Base-by-base conservation (phyloP, 306 rosid species). In the Lathyrus oleraceus region DNA sequence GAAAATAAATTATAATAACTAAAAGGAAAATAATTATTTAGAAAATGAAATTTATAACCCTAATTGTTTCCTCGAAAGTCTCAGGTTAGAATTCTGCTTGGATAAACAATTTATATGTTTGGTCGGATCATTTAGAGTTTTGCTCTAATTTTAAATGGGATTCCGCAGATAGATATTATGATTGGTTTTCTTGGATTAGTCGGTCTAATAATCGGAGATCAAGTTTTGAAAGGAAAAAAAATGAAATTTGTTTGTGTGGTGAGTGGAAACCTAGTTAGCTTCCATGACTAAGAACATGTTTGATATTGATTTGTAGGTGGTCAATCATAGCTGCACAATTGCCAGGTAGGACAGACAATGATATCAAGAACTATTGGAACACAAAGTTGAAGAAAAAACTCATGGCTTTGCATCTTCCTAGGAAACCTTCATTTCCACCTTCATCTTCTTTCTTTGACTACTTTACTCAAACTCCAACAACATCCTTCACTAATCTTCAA, bases 311-410 rank as follows among this genome's bases (percentile, higher is more conserved):
- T 9, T 65, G 23, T 80, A 94, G 98, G 84, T 94, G 98, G 98
- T 94, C 98, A 80, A 87, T 94, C 62, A 94, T 94, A 79, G 97
- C 98, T 19, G 96, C 96, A 58, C 98, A 94, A 75, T 79, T 94
- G 47, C 94, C 98, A 58, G 98, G 98, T 5, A 84, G 98, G 82
- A 94, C 98, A 1, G 98, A 94, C 77, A 94, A 94, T 40, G 98
- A 94, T 83, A 94, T 94, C 71, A 94, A 94, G 84, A 94, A 94
- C 82, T 94, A 94, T 71, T 94, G 98, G 98, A 94, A 94, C 86
- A 94, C 98, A 28, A 94, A 94, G 87, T 86, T 94, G 17, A 94
- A 90, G 94, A 94, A 94, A 86, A 94, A 94, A 66, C 91, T 94
- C 57, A 80, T 87, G 85, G 89, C 81, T 1, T 74, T 88, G 44